phyloP scores from a whole-genome alignment of 192 early-diverging fungal genomes.

The Backusella sp. region DNA sequence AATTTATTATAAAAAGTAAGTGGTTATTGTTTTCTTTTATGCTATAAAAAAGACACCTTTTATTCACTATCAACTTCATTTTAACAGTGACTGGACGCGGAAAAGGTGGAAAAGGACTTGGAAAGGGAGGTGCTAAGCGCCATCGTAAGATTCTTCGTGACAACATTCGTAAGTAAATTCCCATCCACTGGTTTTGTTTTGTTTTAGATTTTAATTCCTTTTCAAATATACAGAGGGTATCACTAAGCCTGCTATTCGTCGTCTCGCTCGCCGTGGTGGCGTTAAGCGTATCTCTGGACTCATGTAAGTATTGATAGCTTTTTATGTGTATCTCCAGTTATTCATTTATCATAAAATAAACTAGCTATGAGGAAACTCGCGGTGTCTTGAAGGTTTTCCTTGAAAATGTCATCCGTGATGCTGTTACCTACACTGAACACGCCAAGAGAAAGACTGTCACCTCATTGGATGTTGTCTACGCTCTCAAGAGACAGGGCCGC shows the following conservation, averaged over 20 bases:
- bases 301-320: neutral
- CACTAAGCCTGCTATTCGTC: slow-evolving; percentile 71
- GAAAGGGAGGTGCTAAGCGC: slow-evolving; percentile 99
- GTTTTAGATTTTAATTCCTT: neutral
- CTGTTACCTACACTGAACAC: slow-evolving; percentile 98
- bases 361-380: slow-evolving; percentile 93
- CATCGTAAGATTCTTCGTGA: slow-evolving; percentile 99
- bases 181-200: neutral
- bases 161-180: slow-evolving; percentile 66
- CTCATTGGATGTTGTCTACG: slow-evolving; percentile 98
- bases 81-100: slow-evolving; percentile 90
- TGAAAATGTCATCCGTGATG: slow-evolving; percentile 97
- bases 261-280: slow-evolving; percentile 98
- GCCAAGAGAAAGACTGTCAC: slow-evolving; percentile 99
- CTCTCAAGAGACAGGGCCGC: slow-evolving; percentile 96
- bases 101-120: slow-evolving; percentile 97
- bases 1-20: neutral
- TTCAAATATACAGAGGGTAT: slow-evolving; percentile 15
- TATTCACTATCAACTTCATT: neutral
- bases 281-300: slow-evolving; percentile 99
- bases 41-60: neutral
- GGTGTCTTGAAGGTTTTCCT: slow-evolving; percentile 96
- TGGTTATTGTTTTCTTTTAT: neutral
- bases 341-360: neutral
- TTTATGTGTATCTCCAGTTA: neutral